Evolutionary conservation across 2,329 filamentous ascomycete genomes (phyloP).

Genomic region (Graphium sp.): DNA sequence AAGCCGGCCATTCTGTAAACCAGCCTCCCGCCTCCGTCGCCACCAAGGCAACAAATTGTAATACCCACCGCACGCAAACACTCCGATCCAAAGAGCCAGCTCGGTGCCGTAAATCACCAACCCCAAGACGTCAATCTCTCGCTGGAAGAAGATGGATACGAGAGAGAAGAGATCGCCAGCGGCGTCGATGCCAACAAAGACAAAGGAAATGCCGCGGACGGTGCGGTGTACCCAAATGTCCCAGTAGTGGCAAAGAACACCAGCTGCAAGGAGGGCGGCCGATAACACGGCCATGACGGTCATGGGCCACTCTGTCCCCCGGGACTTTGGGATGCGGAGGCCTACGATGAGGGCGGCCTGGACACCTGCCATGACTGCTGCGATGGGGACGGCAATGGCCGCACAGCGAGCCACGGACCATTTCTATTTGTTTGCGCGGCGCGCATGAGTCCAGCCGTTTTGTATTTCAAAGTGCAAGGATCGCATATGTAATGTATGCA

Average conservation of each 20-base stretch:
- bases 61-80: constrained; percentile 47
- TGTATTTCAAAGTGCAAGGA: no score
- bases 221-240: constrained; percentile 51
- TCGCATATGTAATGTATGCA: no score
- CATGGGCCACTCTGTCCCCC: constrained; percentile 38
- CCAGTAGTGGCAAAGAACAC: constrained; percentile 51
- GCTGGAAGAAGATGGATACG: constrained; percentile 45
- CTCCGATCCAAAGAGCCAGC: constrained; percentile 47
- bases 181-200: constrained; percentile 56
- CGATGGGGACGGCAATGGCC: constrained; percentile 30
- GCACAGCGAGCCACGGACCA: constrained; percentile 33
- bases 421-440: constrained; percentile 16
- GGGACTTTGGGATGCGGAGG: constrained; percentile 24
- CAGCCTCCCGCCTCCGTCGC: no score
- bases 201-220: constrained; percentile 53
- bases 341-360: constrained; percentile 43
- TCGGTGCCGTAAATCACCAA: constrained; percentile 53
- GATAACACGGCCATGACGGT: constrained; percentile 52
- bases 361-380: constrained; percentile 37
- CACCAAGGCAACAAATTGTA: constrained; percentile 47
- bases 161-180: constrained; percentile 52
- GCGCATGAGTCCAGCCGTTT: no score
- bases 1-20: no score
- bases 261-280: constrained; percentile 43
- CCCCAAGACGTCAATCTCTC: constrained; percentile 38